Conservation (phyloP, 176 grass and related monocot species). For the Oryza brachyantha region DNA sequence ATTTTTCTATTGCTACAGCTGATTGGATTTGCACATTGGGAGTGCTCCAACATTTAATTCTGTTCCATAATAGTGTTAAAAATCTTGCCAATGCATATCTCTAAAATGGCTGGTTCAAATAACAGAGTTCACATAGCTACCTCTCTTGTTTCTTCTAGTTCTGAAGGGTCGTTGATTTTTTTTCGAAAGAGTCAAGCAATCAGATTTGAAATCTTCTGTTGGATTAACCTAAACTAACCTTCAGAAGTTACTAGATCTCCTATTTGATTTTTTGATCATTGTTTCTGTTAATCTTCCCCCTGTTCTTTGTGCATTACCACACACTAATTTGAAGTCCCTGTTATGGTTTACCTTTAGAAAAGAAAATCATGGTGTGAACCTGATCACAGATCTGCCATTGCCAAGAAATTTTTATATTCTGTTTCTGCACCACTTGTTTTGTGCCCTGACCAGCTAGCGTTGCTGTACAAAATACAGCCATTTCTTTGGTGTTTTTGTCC, state of each 20-base stretch:
- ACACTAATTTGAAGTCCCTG: not conserved
- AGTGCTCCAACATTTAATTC: not conserved
- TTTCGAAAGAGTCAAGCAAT: not conserved
- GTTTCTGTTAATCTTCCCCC: not conserved
- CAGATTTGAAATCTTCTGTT: not conserved
- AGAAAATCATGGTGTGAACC: not conserved
- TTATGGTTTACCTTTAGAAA: not conserved
- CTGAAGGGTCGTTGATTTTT: not conserved
- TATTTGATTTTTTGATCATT: not conserved
- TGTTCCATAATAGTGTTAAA: no score
- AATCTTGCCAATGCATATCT: no score
- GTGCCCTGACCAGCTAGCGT: not conserved
- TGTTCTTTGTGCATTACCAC: not conserved
- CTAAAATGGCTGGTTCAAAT: no score
- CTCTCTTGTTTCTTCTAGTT: not conserved
- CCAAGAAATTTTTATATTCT: not conserved
- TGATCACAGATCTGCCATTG: not conserved
- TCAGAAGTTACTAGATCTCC: not conserved
- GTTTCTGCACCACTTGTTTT: constrained; percentile 4
- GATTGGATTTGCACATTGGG: not conserved
- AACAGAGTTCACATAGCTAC: no score
- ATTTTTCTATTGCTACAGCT: constrained; percentile 12
- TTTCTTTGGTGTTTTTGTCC: constrained; percentile 26
- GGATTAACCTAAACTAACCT: not conserved
- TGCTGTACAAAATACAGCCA: constrained; percentile 22